Evolutionary conservation across 176 grass and related monocot species (phyloP).

Genomic region (Echinochloa phyllopogon): DNA sequence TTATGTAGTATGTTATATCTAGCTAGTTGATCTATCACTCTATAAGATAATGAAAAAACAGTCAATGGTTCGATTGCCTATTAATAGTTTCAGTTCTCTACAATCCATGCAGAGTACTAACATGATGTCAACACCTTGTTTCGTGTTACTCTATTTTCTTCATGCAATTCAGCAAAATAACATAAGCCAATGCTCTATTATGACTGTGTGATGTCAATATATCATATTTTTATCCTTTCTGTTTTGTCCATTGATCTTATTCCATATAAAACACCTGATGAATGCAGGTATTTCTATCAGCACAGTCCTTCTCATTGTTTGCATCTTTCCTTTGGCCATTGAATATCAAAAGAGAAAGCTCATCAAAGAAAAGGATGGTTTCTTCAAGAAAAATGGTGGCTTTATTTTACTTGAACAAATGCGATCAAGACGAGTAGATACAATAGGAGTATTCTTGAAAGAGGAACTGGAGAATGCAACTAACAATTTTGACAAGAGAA

Average conservation of each 20-base stretch:
- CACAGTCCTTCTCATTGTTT: constrained; percentile 31
- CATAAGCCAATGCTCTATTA: too few species aligned
- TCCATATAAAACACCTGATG: not conserved
- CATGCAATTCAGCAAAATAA: too few species aligned
- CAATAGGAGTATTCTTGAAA: constrained; percentile 39
- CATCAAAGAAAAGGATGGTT: constrained; percentile 41
- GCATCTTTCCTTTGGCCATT: constrained; percentile 37
- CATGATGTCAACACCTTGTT: not conserved
- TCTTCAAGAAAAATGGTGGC: constrained; percentile 52
- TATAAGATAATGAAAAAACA: not conserved
- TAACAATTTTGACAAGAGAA: constrained; percentile 39
- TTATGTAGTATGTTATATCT: too few species aligned
- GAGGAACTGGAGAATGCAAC: constrained; percentile 37
- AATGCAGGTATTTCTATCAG: constrained; percentile 38
- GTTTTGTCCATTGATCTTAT: not conserved
- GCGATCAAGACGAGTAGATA: constrained; percentile 44
- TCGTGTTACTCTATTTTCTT: too few species aligned
- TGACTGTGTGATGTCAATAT: not conserved
- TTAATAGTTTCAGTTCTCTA: not conserved
- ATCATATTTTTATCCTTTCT: not conserved
- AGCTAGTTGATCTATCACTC: too few species aligned
- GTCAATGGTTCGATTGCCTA: not conserved
- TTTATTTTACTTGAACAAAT: constrained; percentile 46
- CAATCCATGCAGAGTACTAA: not conserved
- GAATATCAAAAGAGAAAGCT: constrained; percentile 52